phyloP scores from a whole-genome alignment of 2,329 filamentous ascomycete genomes.

The Leptographium galeiforme region DNA sequence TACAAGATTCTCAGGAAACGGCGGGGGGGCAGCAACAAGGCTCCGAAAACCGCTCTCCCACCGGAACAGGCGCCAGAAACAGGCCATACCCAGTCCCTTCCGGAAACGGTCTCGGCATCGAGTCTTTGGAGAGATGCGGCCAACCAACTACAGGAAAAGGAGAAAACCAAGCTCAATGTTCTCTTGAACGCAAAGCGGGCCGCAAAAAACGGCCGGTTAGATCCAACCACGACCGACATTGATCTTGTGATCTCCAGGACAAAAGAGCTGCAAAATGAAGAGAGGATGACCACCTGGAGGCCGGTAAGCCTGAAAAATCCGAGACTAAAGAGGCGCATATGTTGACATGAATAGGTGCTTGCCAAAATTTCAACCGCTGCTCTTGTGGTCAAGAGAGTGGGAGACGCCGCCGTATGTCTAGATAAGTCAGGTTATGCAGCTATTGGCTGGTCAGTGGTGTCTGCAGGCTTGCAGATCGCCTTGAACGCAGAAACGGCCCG shows the following conservation, averaged over 20 bases:
- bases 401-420: background rate
- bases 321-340: too few relatives aligned
- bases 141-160: background rate
- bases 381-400: background rate
- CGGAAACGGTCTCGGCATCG: background rate
- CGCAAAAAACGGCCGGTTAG: background rate
- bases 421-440: constrained; percentile 1
- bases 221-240: background rate
- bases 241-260: background rate
- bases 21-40: background rate
- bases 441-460: background rate
- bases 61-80: background rate
- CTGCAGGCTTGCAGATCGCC: background rate
- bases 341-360: background rate
- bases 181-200: background rate
- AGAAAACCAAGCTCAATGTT: background rate
- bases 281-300: background rate
- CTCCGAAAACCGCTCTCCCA: background rate
- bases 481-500: background rate
- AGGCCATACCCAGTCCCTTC: background rate
- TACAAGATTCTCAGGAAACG: background rate
- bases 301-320: background rate
- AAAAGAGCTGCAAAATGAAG: background rate
- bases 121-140: background rate
- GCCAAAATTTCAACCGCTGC: background rate